phyloP scores from a whole-genome alignment of 2,329 filamentous ascomycete genomes.

The Lasiodiplodia gonubiensis region DNA sequence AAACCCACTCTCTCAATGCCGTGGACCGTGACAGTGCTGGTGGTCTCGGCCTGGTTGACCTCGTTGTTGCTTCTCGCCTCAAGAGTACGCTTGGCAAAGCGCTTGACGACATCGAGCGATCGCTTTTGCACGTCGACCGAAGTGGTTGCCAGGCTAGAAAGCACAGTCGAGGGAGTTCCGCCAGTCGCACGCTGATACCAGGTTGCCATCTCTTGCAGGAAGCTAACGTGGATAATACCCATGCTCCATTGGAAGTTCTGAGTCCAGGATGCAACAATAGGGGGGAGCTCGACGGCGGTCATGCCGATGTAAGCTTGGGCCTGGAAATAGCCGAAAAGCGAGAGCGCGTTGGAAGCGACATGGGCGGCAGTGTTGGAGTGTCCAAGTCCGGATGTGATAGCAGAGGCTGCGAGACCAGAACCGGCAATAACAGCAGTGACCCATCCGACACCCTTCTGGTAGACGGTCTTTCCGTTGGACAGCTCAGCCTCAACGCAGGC shows the following conservation, averaged over 20 bases:
- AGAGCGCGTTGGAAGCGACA: conserved; percentile 89
- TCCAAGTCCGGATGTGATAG: conserved; percentile 85
- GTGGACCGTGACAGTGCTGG: conserved; percentile 62
- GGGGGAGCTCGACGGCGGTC: conserved; percentile 79
- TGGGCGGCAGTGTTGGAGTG: conserved; percentile 95
- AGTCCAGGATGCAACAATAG: conserved; percentile 90
- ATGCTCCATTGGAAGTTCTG: conserved; percentile 99
- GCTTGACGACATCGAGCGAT: conserved; percentile 50
- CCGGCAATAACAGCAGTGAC: conserved; percentile 85
- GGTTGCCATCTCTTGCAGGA: conserved; percentile 85
- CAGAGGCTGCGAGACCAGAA: conserved; percentile 81
- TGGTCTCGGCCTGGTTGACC: conserved; percentile 41
- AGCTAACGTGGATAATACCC: conserved; percentile 88
- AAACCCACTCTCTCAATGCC: conserved; percentile 92
- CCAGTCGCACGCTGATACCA: conserved; percentile 97
- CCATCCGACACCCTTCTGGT: conserved; percentile 89
- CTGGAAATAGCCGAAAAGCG: conserved; percentile 95
- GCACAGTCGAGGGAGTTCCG: conserved; percentile 78
- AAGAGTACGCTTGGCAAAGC: conserved; percentile 38
- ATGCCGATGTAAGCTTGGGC: conserved; percentile 90
- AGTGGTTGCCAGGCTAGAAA: conserved; percentile 73
- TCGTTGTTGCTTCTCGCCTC: conserved; percentile 13
- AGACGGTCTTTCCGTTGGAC: conserved; percentile 91
- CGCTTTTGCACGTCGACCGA: conserved; percentile 85
- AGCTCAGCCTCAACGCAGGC: conserved; percentile 88